Evolutionary conservation across 192 early-diverging fungal genomes (phyloP).

Genomic region (Borealophlyctis nickersoniae): DNA sequence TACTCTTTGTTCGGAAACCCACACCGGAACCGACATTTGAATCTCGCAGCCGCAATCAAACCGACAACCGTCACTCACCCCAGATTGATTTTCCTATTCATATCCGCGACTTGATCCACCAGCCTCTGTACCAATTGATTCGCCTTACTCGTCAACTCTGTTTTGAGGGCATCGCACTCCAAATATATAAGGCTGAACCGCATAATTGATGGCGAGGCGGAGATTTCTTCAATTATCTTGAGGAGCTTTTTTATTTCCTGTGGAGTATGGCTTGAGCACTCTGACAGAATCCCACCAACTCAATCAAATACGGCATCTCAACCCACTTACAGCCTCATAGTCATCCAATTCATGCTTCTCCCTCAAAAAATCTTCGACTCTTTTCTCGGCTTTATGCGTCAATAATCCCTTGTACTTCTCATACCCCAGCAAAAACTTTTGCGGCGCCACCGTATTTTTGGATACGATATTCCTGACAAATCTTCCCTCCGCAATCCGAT

Average conservation of each 20-base stretch:
- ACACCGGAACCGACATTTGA: not conserved
- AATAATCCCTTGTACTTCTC: constrained; percentile 62
- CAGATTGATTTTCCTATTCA: constrained; percentile 55
- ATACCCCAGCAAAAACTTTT: constrained; percentile 58
- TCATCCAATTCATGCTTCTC: constrained; percentile 64
- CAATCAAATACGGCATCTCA: not conserved
- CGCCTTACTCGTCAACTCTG: constrained; percentile 53
- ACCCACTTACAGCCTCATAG: constrained; percentile 45
- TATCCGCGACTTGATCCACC: constrained; percentile 60
- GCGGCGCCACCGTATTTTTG: constrained; percentile 57
- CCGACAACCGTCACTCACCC: constrained; percentile 29
- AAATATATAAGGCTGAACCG: constrained; percentile 58
- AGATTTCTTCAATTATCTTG: constrained; percentile 56
- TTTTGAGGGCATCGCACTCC: constrained; percentile 57
- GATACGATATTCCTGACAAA: constrained; percentile 48
- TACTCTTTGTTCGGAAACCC: no score
- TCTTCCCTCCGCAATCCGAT: constrained; percentile 52
- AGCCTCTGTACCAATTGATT: constrained; percentile 56
- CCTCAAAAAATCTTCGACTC: constrained; percentile 61
- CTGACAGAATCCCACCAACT: not conserved
- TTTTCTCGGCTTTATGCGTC: constrained; percentile 63
- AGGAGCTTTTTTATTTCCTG: constrained; percentile 66
- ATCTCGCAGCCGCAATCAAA: constrained; percentile 1
- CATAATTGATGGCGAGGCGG: constrained; percentile 46
- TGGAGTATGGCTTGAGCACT: not conserved